Evolutionary conservation across 1,284 basidiomycete genomes (phyloP), one percentile per base, ranked within the genome.

Genomic region (Cryptococcus sp.): DNA sequence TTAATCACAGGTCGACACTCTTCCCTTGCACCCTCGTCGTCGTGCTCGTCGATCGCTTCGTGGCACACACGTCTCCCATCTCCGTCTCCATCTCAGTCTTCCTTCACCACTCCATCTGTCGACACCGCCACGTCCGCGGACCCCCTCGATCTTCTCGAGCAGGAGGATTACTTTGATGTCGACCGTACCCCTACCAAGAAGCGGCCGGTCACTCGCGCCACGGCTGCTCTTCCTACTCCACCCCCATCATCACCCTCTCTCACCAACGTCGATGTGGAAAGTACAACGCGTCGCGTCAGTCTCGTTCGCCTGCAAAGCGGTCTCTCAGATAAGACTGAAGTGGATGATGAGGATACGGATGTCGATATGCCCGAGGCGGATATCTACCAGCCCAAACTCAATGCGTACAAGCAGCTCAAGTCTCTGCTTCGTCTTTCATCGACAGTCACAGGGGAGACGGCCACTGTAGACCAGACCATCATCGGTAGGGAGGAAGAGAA

Each of bases 401-500:
- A 75, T 58, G 64, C 73, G 5, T 79, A 77, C 64, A 74, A 73
- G 46, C 66, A 68, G 15, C 65, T 79, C 53, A 79, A 78, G 61
- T 61, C 72, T 5, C 65, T 61, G 13, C 62, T 79, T 3, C 69
- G 74, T 13, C 66, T 76, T 10, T 77, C 74, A 0, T 52, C 68
- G 3, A 37, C 55, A 1, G 52, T 50, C n/a, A 48, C 52, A 34
- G 34, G 46, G 37, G 19, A 46, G 29, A 16, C 34, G 13, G 44
- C 58, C 25, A 40, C 52, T 8, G 52, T 57, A 38, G 66, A 64
- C 25, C 58, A 68, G 13, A 50, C 56, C 17, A 70, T 79, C 46
- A 60, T 77, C 23, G 77, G 77, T 0, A 67, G 76, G 45, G 71
- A 75, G 15, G 66, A 70, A 43, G 77, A 79, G 58, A 75, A 76